Evolutionary conservation across 148 eudicot genomes (phyloP).

Genomic region (Rhododendron simsii): DNA sequence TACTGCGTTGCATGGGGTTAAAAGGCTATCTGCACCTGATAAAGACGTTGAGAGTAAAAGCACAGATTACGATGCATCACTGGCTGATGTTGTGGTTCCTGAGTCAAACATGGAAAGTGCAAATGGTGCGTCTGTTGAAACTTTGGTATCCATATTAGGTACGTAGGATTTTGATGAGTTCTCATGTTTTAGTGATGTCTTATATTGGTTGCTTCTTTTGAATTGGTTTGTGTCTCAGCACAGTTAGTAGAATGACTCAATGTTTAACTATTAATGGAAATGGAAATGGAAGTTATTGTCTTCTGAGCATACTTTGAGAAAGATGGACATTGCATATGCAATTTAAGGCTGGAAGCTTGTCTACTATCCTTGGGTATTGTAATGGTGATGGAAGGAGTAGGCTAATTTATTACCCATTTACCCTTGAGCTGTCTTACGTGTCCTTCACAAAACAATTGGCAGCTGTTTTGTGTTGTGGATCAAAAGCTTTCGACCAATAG

Average conservation of each 20-base stretch:
- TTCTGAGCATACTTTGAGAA: neutral
- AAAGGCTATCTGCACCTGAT: constrained; percentile 20
- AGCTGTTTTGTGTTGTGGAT: neutral
- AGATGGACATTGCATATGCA: neutral
- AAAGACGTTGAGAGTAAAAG: constrained; percentile 17
- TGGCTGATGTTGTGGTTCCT: constrained; percentile 17
- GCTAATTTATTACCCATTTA: neutral
- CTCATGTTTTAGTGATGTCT: neutral
- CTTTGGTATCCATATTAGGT: constrained; percentile 31
- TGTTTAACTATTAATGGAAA: neutral
- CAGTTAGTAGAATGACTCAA: neutral
- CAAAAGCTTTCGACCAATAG: neutral
- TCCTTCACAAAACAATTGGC: neutral
- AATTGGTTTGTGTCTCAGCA: constrained; percentile 1
- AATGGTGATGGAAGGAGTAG: neutral
- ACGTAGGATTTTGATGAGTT: constrained; percentile 4
- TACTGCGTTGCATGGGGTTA: constrained; percentile 27
- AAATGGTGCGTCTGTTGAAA: constrained; percentile 25
- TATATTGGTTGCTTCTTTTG: neutral
- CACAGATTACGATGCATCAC: constrained; percentile 25
- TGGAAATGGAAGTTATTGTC: neutral
- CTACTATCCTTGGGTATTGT: neutral
- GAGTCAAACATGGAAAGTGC: constrained; percentile 28
- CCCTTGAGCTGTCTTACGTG: neutral
- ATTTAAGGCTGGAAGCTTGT: neutral